These are phyloP conservation scores for Bassia scoparia DNA, from an alignment of 148 eudicot species.

Conservation along the genomic window DNA sequence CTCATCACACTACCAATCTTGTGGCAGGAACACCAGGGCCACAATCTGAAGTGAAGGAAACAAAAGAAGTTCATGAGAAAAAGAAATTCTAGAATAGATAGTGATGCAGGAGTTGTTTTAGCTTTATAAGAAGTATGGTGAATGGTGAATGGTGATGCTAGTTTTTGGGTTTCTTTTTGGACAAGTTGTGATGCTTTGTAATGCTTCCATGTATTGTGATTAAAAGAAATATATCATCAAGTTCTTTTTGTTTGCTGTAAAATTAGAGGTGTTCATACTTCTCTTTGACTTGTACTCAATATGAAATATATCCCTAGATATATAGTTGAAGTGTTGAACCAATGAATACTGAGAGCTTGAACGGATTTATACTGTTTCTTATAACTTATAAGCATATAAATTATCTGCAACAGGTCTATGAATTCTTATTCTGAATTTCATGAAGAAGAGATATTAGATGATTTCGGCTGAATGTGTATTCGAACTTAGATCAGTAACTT, in stretches of 20 bases:
- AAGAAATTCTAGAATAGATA: not conserved
- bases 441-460: too few species aligned
- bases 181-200: not conserved
- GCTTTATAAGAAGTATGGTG: not conserved
- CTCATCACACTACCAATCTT: constrained; percentile 30
- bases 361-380: too few species aligned
- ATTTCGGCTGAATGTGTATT: too few species aligned
- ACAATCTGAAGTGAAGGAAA: constrained; percentile 10
- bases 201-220: not conserved
- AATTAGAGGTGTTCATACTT: not conserved
- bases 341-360: too few species aligned
- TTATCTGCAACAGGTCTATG: too few species aligned
- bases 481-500: too few species aligned
- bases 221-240: not conserved
- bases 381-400: too few species aligned
- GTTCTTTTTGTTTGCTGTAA: not conserved
- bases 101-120: not conserved
- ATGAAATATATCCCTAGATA: too few species aligned
- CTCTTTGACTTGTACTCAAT: too few species aligned
- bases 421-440: too few species aligned
- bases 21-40: constrained; percentile 18
- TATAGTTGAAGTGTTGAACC: too few species aligned
- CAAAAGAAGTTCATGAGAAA: not conserved
- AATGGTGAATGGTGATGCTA: too few species aligned
- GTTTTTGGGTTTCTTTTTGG: not conserved